A percentile compares a stretch with the other conserved stretches of the same genome.
phyloP scores from a whole-genome alignment of 345 rosid species.

The Salix arbutifolia region DNA sequence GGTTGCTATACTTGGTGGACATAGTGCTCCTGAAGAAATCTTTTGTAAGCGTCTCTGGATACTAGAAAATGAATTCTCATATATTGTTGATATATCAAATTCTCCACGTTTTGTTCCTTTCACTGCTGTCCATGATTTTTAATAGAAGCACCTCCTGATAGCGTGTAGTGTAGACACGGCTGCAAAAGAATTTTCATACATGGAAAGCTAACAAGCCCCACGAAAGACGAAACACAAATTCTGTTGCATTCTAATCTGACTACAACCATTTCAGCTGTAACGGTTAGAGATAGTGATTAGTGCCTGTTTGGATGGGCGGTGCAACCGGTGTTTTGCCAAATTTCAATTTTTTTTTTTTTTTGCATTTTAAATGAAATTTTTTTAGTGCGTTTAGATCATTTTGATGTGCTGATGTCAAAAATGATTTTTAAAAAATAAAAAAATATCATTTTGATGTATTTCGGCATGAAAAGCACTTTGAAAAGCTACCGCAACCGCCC shows the following conservation, averaged over 20 bases:
- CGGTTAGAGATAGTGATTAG: neutral
- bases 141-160: neutral
- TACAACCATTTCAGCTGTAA: neutral
- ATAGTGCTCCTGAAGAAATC: slow-evolving; percentile 78
- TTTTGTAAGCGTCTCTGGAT: slow-evolving; percentile 52
- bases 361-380: too few species aligned
- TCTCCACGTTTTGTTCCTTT: neutral
- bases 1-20: slow-evolving; percentile 84
- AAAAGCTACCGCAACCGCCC: too few species aligned
- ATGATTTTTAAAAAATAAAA: too few species aligned
- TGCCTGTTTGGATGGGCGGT: too few species aligned
- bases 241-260: neutral
- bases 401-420: too few species aligned
- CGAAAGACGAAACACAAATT: neutral
- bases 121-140: neutral
- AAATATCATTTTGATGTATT: too few species aligned
- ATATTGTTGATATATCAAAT: neutral
- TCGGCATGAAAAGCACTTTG: too few species aligned
- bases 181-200: neutral
- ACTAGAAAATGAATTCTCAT: neutral
- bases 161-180: neutral
- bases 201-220: neutral
- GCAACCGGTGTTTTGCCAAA: too few species aligned
- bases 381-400: too few species aligned
- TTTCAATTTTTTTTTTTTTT: too few species aligned